Evolutionary conservation across 129 eudicot species (phyloP).

Genomic region (Flaveria trinervia): DNA sequence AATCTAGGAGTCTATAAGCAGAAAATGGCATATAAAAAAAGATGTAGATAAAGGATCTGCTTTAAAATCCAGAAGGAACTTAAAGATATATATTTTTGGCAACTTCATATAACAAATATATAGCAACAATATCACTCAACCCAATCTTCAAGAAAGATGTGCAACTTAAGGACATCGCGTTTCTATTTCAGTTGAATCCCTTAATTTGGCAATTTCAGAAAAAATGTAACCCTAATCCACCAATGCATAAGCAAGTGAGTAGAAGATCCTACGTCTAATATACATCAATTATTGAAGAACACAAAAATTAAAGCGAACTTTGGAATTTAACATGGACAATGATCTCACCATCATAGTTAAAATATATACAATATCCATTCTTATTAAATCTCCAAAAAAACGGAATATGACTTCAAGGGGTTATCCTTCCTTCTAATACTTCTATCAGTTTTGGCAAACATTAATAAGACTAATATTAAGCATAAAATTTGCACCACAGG

Average conservation of each 20-base stretch:
- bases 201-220: neutral
- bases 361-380: neutral
- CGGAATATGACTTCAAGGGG: slow-evolving; percentile 1
- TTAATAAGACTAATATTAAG: neutral
- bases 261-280: neutral
- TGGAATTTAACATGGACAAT: neutral
- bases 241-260: neutral
- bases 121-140: no score
- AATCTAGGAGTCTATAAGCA: slow-evolving; percentile 10
- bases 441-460: neutral
- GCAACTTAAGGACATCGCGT: neutral
- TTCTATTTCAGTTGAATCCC: neutral
- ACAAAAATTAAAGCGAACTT: neutral
- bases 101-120: no score
- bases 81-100: no score
- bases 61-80: no score
- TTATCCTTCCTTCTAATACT: slow-evolving; percentile 1
- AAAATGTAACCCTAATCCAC: neutral
- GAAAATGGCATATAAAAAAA: neutral
- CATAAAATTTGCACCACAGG: neutral
- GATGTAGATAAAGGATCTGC: no score
- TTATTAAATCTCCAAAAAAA: neutral
- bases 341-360: neutral
- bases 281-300: slow-evolving; percentile 1
- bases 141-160: no score